Percentiles rank a stretch among this genome's conserved stretches.
phyloP scores from a whole-genome alignment of 192 early-diverging fungal genomes.

The Backusella liffmaniae region DNA sequence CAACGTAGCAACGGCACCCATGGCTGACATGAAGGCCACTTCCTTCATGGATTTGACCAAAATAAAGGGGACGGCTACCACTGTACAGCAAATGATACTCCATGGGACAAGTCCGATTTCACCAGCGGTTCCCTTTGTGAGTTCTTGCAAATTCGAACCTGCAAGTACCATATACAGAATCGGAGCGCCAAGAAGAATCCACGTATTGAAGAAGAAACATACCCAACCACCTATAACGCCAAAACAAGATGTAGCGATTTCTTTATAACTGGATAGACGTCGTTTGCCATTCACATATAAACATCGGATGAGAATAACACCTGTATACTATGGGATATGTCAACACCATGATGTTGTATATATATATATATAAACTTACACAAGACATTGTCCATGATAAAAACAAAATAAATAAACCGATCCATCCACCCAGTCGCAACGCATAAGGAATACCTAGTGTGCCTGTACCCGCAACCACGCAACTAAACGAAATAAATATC shows the following conservation, averaged over 20 bases:
- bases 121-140: slow-evolving; percentile 40
- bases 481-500: slow-evolving; percentile 18
- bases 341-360: neutral
- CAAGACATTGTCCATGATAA: slow-evolving; percentile 66
- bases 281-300: slow-evolving; percentile 66
- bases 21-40: slow-evolving; percentile 69
- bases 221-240: slow-evolving; percentile 63
- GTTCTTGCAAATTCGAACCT: slow-evolving; percentile 67
- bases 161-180: slow-evolving; percentile 74
- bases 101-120: slow-evolving; percentile 52
- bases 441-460: slow-evolving; percentile 84
- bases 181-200: slow-evolving; percentile 68
- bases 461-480: slow-evolving; percentile 78
- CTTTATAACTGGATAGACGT: slow-evolving; percentile 60
- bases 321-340: slow-evolving; percentile 49
- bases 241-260: slow-evolving; percentile 72
- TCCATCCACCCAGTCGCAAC: slow-evolving; percentile 75
- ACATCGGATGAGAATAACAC: slow-evolving; percentile 69
- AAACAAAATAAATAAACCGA: slow-evolving; percentile 64
- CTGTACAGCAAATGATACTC: slow-evolving; percentile 59
- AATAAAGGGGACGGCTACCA: slow-evolving; percentile 74
- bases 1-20: slow-evolving; percentile 74
- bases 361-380: neutral
- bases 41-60: slow-evolving; percentile 78
- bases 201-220: slow-evolving; percentile 61